phyloP scores from a whole-genome alignment of 306 rosid genomes.

The Cucurbita moschata region DNA sequence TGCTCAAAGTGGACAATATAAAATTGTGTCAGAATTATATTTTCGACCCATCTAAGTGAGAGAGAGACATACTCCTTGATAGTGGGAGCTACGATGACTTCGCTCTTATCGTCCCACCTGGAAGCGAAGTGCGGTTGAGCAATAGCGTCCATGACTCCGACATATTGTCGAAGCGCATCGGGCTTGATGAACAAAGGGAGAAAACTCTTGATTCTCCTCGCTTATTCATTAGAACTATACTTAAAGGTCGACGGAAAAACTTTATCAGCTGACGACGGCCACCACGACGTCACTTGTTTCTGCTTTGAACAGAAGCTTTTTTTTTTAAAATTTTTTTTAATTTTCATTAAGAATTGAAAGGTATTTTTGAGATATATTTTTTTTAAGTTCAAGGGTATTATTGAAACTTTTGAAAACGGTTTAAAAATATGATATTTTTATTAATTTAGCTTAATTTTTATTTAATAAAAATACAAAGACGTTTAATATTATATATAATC shows the following conservation, averaged over 20 bases:
- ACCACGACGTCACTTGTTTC: conserved; percentile 2
- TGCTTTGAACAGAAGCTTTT: not conserved
- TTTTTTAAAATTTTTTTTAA: no score
- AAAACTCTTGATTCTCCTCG: not conserved
- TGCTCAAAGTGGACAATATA: no score
- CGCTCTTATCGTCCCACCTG: not conserved
- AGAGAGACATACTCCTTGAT: not conserved
- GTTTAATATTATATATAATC: no score
- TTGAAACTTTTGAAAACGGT: no score
- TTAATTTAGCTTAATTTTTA: no score
- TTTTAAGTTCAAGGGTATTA: no score
- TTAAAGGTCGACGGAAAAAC: conserved; percentile 5
- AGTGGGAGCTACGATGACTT: not conserved
- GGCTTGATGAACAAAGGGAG: conserved; percentile 5
- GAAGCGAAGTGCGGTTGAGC: not conserved
- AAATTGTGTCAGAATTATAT: no score
- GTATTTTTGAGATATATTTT: no score
- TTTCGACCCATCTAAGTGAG: no score
- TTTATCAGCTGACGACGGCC: conserved; percentile 5
- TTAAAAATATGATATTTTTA: no score
- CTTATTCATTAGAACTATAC: not conserved
- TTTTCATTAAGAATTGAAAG: no score
- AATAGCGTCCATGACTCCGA: conserved; percentile 4
- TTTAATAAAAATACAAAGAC: no score
- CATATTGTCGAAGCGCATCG: conserved; percentile 2